Percentiles rank a stretch among this genome's conserved stretches.
phyloP scores from a whole-genome alignment of 75 land plant genomes.

The Sequoia sempervirens region DNA sequence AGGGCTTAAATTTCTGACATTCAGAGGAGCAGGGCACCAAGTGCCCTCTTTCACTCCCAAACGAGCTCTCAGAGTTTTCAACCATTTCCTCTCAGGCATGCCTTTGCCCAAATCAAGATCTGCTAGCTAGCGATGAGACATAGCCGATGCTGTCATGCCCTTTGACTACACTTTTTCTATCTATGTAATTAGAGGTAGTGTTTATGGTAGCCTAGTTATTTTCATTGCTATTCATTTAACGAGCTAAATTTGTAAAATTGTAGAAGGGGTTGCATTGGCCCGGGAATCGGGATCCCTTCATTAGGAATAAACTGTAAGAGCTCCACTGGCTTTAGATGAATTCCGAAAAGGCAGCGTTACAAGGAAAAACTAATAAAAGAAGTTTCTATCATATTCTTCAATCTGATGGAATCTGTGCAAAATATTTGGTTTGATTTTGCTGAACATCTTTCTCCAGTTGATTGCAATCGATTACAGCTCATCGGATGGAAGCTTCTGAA shows the following conservation, averaged over 20 bases:
- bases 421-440: background rate
- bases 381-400: background rate
- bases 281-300: background rate
- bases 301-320: too few species aligned
- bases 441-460: too few species aligned
- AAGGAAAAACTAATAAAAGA: background rate
- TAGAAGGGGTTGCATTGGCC: background rate
- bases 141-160: background rate
- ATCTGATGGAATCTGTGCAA: background rate
- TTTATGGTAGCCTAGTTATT: too few species aligned
- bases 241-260: too few species aligned
- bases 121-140: background rate
- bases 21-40: constrained; percentile 82
- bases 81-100: constrained; percentile 10
- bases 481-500: too few species aligned
- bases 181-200: background rate
- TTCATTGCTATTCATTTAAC: too few species aligned
- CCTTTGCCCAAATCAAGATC: constrained; percentile 10
- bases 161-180: background rate
- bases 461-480: too few species aligned
- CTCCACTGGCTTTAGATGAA: too few species aligned
- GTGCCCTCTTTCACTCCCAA: constrained; percentile 44
- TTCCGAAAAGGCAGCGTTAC: background rate
- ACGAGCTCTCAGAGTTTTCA: constrained; percentile 22
- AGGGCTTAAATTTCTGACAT: constrained; percentile 61